Base-by-base conservation (phyloP, 2,329 filamentous ascomycete species). In the Fusarium odoratissimum region DNA sequence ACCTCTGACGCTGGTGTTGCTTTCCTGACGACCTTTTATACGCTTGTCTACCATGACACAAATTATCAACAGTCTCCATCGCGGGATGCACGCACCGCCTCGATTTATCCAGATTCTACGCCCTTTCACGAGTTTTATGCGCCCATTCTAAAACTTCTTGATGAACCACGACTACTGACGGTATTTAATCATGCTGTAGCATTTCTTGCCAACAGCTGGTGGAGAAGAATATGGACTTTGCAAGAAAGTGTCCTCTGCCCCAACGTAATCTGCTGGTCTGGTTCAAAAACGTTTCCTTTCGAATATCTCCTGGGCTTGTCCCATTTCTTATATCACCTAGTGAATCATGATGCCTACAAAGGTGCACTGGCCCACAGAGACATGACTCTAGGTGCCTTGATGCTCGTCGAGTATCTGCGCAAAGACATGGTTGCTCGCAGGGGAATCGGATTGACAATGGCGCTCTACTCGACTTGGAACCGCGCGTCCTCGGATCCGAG, bases 211-310 rank as follows among this genome's bases (percentile, higher is more conserved):
- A 65, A 49, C 2, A 25, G 10, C 9, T 67, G 60, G 64, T 67
- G 52, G 64, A 65, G 19, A 16, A 65, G 64, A 14, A 67, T 67
- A 28, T 67, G 64, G 64, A 67, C 64, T 3, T 23, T 65, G 23
- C 64, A 67, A 25, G 64, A 65, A 30, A 65, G 64, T 19, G 45
- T 67, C 13, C 33, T 65, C 0, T 67, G 60, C 12, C 28, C 45
- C 4, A 59, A 45, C 17, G 64, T 67, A 5, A 10, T 65, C 40
- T 67, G 60, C 21, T 67, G 60, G 60, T 59, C 33, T 3, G 64
- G 64, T 0, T 23, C 51, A 7, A 44, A 33, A 28, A 67, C 16
- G 1, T 59, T 67, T 17, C 64, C 60, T 7, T 35, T 67, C 14
- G 51, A 67, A 19, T 40, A 65, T 7, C 28, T 65, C 30, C 14